phyloP scores from a whole-genome alignment of 2,329 filamentous ascomycete species.

The Trichoderma pleuroti region DNA sequence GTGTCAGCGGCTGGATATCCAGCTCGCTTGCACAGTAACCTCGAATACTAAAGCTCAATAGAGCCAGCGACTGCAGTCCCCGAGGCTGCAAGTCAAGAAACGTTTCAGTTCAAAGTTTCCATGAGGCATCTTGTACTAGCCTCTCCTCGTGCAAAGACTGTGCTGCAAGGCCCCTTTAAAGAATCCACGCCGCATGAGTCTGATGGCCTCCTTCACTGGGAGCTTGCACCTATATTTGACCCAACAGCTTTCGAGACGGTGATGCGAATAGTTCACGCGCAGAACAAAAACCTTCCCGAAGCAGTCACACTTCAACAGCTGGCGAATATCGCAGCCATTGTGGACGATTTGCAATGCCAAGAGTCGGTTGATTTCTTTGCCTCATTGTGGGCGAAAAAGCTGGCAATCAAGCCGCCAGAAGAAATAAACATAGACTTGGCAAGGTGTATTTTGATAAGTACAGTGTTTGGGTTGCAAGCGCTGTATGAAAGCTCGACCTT shows the following conservation, averaged over 20 bases:
- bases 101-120: slow-evolving; percentile 11
- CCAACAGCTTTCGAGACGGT: slow-evolving; percentile 21
- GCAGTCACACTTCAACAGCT: slow-evolving; percentile 8
- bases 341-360: slow-evolving; percentile 24
- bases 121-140: slow-evolving; percentile 13
- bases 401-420: background rate
- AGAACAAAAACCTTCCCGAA: slow-evolving; percentile 14
- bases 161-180: background rate
- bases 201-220: slow-evolving; percentile 20
- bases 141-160: background rate
- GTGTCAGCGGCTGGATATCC: background rate
- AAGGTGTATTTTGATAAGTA: slow-evolving; percentile 17
- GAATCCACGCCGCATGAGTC: background rate
- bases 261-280: slow-evolving; percentile 22
- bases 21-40: background rate
- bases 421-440: slow-evolving; percentile 1
- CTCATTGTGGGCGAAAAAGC: slow-evolving; percentile 16
- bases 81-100: background rate
- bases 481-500: background rate
- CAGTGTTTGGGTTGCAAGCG: background rate
- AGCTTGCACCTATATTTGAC: slow-evolving; percentile 22
- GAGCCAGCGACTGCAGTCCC: background rate
- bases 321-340: slow-evolving; percentile 20
- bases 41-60: background rate
- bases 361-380: slow-evolving; percentile 20